These are phyloP conservation scores for Pyricularia pennisetigena DNA, from an alignment of 2,329 filamentous ascomycete genomes.

Conservation along the genomic window DNA sequence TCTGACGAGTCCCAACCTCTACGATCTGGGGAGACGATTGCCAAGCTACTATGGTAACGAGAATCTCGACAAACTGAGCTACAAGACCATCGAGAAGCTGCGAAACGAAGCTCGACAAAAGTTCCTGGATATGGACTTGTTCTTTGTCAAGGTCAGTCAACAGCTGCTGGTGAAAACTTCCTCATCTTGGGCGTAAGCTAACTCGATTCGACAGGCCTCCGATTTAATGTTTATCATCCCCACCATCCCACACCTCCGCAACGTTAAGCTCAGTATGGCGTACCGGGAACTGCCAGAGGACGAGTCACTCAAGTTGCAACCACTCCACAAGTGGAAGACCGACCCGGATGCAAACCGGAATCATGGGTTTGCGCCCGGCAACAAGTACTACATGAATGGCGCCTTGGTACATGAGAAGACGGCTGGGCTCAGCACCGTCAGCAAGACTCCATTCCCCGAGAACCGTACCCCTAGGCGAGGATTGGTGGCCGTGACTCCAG, in stretches of 20 bases:
- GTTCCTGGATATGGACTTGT: constrained; percentile 51
- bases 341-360: constrained; percentile 45
- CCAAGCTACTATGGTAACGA: constrained; percentile 39
- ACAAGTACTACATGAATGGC: constrained; percentile 50
- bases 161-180: neutral
- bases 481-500: constrained; percentile 38
- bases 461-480: constrained; percentile 44
- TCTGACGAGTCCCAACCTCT: constrained; percentile 37
- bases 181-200: neutral
- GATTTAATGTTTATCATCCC: constrained; percentile 52
- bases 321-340: constrained; percentile 45
- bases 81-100: constrained; percentile 33
- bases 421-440: constrained; percentile 34
- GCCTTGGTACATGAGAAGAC: constrained; percentile 39
- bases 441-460: constrained; percentile 44
- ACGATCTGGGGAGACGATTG: constrained; percentile 42
- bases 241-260: constrained; percentile 46
- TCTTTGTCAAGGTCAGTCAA: constrained; percentile 50
- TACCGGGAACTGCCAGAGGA: constrained; percentile 50
- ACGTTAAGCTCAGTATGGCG: constrained; percentile 43
- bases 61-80: constrained; percentile 32
- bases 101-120: constrained; percentile 38
- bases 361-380: constrained; percentile 43
- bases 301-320: constrained; percentile 31
- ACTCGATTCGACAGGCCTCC: constrained; percentile 33